Conservation (phyloP, 306 rosid species). For the Begonia peltatifolia region DNA sequence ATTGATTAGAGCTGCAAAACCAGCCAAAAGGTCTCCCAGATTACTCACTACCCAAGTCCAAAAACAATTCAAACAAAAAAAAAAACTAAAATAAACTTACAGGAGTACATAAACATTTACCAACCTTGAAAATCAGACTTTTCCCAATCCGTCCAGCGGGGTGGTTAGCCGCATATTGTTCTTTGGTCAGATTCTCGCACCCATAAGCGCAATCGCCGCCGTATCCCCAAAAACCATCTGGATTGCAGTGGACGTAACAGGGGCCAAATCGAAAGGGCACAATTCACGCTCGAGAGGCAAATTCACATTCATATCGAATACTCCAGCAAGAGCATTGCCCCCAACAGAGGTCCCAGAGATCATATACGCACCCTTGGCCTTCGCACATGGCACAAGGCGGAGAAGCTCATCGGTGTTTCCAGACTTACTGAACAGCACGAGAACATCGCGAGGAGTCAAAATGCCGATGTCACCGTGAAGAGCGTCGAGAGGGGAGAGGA, state of each 20-base stretch:
- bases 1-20: no score
- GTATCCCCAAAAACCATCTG: conserved; percentile 99
- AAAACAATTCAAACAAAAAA: no score
- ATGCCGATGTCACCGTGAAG: conserved; percentile 98
- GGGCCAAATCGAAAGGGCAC: conserved; percentile 88
- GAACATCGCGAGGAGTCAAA: conserved; percentile 35
- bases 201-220: conserved; percentile 88
- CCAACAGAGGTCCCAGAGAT: conserved; percentile 57
- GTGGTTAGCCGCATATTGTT: conserved; percentile 82
- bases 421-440: conserved; percentile 83
- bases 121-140: conserved; percentile 87
- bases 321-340: conserved; percentile 36
- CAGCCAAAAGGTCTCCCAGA: no score
- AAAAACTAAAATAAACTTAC: not conserved
- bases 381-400: conserved; percentile 75
- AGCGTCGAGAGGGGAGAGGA: conserved; percentile 85
- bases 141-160: conserved; percentile 96
- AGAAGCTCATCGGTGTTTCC: conserved; percentile 86
- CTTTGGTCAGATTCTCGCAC: conserved; percentile 70
- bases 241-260: conserved; percentile 94
- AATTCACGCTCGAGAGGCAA: conserved; percentile 79
- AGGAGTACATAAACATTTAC: not conserved
- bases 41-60: no score
- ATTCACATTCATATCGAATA: conserved; percentile 74
- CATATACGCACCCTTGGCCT: conserved; percentile 57